A percentile compares a stretch with the other conserved stretches of the same genome.
phyloP scores from a whole-genome alignment of 331 rosid species.

The Saraca asoca region DNA sequence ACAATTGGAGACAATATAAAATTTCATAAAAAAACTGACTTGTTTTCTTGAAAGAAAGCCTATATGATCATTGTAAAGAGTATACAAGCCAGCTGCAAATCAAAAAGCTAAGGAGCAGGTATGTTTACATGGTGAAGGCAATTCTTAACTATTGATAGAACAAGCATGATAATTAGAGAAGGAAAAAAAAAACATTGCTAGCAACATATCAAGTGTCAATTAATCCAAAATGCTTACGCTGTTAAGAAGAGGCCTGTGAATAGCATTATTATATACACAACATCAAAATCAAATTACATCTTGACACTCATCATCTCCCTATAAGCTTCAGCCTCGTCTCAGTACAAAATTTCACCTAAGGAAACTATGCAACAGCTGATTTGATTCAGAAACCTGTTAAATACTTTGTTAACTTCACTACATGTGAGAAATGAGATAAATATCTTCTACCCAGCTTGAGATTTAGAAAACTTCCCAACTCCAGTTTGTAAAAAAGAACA shows the following conservation, averaged over 20 bases:
- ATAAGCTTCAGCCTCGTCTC: conserved; percentile 26
- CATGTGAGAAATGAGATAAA: conserved; percentile 19
- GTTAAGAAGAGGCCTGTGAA: not conserved
- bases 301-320: not conserved
- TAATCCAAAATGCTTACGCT: too few relatives aligned
- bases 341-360: conserved; percentile 5
- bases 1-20: too few relatives aligned
- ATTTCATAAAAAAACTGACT: too few relatives aligned
- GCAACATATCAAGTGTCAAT: too few relatives aligned
- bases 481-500: conserved; percentile 6
- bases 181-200: too few relatives aligned
- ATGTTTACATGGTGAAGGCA: not conserved
- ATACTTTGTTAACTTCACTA: not conserved
- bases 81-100: not conserved
- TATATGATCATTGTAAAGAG: too few relatives aligned
- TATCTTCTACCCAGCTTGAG: not conserved
- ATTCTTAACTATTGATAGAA: conserved; percentile 5
- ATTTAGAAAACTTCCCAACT: not conserved
- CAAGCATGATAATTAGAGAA: too few relatives aligned
- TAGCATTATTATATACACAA: not conserved
- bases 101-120: not conserved
- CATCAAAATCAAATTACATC: conserved; percentile 3
- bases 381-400: not conserved
- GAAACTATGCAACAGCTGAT: conserved; percentile 5
- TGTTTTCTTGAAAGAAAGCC: too few relatives aligned